Base-by-base conservation (phyloP, 495 filamentous ascomycete genomes). In the Xylaria flabelliformis region DNA sequence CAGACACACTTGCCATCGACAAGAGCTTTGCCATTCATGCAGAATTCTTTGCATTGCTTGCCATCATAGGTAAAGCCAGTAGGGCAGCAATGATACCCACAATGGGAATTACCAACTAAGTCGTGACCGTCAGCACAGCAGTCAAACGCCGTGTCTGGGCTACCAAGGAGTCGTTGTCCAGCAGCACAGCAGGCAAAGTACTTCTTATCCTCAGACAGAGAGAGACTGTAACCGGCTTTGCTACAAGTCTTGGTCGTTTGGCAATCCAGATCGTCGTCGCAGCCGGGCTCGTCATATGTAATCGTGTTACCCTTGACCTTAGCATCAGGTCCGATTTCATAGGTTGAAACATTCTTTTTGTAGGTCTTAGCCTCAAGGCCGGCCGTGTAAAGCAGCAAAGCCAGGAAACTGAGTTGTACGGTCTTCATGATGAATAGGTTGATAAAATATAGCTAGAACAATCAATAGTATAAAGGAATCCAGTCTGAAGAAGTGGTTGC, bases 121-220 rank as follows among this genome's bases (percentile, higher is more conserved):
- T 70, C 67, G 32, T 70, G 67, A 3, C 67, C 67, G 29, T 59
- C 42, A 17, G 67, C 67, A 12, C 67, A 70, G 67, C 67, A 70
- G 67, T 70, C 67, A 19, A 70, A 70, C 2, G 67, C 67, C n/a
- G 67, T 63, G 24, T 59, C 53, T 0, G 55, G 36, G 1, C 55
- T 70, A 26, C 67, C 67, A 19, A 61, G 67, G 56, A 70, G 67
- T 24, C 32, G 42, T 29, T 70, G 67, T 24, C 67, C 67, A 17
- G 67, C 26, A 41, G 56, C 55, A 36, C 67, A 70, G 44, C 67
- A 70, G 17, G 67, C 67, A 12, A 70, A 70, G 8, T 61, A 70
- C 15, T 58, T 61, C 67, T 70, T 58, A n/a, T 70, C 56, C 56
- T 70, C 42, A 5, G 56, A 51, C 67, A 70, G 26, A 6, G 56